These are phyloP conservation scores for Sungouiella thailandica DNA, from an alignment of 805 yeast genomes.

Conservation along the genomic window DNA sequence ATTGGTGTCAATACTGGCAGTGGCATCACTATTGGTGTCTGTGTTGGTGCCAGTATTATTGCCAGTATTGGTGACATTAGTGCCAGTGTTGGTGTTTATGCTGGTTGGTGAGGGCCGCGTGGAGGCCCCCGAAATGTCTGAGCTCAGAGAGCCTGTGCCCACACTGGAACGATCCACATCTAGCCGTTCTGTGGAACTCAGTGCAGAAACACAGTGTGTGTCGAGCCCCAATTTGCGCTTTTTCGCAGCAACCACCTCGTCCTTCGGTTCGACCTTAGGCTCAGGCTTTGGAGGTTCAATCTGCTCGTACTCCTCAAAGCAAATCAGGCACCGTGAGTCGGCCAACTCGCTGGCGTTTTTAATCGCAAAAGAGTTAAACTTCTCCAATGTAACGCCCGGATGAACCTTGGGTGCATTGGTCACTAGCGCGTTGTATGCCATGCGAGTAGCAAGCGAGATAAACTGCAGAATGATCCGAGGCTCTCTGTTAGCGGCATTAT, in stretches of 20 bases:
- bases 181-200: too few relatives aligned
- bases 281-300: not conserved
- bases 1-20: not conserved
- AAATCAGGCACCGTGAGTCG: slow-evolving; percentile 51
- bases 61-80: not conserved
- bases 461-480: slow-evolving; percentile 58
- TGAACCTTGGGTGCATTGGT: slow-evolving; percentile 43
- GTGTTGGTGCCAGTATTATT: not conserved
- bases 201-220: too few relatives aligned
- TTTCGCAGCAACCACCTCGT: slow-evolving; percentile 2
- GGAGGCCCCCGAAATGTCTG: too few relatives aligned
- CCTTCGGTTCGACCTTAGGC: not conserved
- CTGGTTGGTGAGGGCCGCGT: too few relatives aligned
- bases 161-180: too few relatives aligned
- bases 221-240: slow-evolving; percentile 12
- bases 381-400: slow-evolving; percentile 49
- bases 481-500: slow-evolving; percentile 53
- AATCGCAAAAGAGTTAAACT: slow-evolving; percentile 47
- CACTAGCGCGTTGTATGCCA: slow-evolving; percentile 60
- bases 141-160: too few relatives aligned
- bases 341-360: slow-evolving; percentile 20
- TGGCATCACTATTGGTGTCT: not conserved
- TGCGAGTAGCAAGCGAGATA: slow-evolving; percentile 61
- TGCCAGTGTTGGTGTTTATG: slow-evolving; percentile 2
- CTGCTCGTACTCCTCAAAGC: slow-evolving; percentile 51